Percentiles rank a stretch among this genome's conserved stretches.
phyloP scores from a whole-genome alignment of 345 rosid genomes.

The Eucalyptus dawsonii region DNA sequence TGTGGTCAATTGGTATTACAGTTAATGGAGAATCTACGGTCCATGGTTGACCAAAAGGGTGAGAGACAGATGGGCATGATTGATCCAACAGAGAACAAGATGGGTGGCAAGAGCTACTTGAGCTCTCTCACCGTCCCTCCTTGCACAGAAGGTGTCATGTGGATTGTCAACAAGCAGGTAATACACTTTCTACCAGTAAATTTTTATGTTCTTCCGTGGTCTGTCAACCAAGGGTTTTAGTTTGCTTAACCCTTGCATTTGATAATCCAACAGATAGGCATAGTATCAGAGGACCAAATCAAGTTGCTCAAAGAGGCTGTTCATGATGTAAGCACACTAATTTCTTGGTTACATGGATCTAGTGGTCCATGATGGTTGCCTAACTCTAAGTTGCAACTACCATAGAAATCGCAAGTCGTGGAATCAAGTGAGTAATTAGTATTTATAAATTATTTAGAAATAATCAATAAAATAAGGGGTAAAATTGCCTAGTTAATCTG shows the following conservation, averaged over 20 bases:
- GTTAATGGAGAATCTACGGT: too few species aligned
- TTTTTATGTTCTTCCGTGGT: not conserved
- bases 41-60: too few species aligned
- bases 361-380: not conserved
- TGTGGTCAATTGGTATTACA: too few species aligned
- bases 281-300: constrained; percentile 29
- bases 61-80: constrained; percentile 26
- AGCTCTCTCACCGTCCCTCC: constrained; percentile 87
- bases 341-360: not conserved
- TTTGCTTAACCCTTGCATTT: too few species aligned
- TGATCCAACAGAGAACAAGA: constrained; percentile 34
- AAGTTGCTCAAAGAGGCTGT: constrained; percentile 20
- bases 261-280: constrained; percentile 10
- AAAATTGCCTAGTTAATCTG: not conserved
- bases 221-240: not conserved
- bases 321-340: constrained; percentile 26
- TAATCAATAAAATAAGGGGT: not conserved
- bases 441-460: not conserved
- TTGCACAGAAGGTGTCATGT: constrained; percentile 61
- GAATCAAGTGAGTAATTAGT: not conserved
- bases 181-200: not conserved
- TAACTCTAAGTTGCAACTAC: not conserved
- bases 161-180: constrained; percentile 51
- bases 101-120: constrained; percentile 32
- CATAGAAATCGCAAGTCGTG: not conserved